Evolutionary conservation across 345 rosid species (phyloP).

Genomic region (Angophora floribunda): DNA sequence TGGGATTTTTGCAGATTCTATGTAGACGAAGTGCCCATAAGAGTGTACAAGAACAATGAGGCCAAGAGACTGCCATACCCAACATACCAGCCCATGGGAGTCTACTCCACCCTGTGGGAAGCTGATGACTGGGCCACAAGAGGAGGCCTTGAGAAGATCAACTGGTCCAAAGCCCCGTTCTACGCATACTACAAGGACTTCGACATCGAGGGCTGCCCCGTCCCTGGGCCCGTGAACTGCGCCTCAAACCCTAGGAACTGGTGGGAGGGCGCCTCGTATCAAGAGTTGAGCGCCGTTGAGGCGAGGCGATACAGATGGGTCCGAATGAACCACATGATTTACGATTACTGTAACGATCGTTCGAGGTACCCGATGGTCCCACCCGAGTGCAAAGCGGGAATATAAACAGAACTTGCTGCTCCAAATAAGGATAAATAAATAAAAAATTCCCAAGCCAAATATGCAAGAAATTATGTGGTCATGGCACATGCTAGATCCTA

Average conservation of each 20-base stretch:
- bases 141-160: constrained; percentile 84
- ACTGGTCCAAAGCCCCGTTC: constrained; percentile 92
- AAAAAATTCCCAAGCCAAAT: not conserved
- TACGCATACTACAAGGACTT: constrained; percentile 78
- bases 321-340: constrained; percentile 85
- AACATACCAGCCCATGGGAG: constrained; percentile 70
- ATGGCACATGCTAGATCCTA: not conserved
- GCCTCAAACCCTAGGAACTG: constrained; percentile 51
- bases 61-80: constrained; percentile 63
- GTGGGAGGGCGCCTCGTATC: constrained; percentile 73
- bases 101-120: constrained; percentile 92
- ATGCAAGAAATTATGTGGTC: not conserved
- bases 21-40: constrained; percentile 75
- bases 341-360: constrained; percentile 79
- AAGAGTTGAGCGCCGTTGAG: constrained; percentile 56
- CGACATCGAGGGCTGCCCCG: constrained; percentile 79
- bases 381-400: constrained; percentile 67
- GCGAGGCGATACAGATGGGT: constrained; percentile 88
- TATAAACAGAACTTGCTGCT: constrained; percentile 3
- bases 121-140: constrained; percentile 99
- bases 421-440: not conserved
- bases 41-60: constrained; percentile 83
- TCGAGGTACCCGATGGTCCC: constrained; percentile 74
- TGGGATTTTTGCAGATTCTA: constrained; percentile 32
- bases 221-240: constrained; percentile 70